A percentile compares a stretch with the other conserved stretches of the same genome.
phyloP scores from a whole-genome alignment of 1,139 yeast species.

The Scheffersomyces titani region DNA sequence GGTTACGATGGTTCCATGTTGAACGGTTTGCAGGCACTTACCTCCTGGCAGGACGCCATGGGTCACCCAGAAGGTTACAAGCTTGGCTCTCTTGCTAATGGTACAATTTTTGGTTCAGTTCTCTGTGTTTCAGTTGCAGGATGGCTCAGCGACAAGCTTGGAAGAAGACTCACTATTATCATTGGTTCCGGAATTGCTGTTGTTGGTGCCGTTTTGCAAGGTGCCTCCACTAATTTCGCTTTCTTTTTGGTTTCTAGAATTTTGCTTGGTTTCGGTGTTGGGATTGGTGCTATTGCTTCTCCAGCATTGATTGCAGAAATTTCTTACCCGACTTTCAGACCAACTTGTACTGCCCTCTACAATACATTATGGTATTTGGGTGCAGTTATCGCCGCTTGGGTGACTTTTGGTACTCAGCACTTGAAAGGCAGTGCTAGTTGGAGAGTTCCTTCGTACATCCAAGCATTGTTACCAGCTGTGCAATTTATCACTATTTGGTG shows the following conservation, averaged over 20 bases:
- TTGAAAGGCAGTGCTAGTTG: slow-evolving; percentile 35
- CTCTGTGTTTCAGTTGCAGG: slow-evolving; percentile 23
- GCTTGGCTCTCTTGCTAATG: slow-evolving; percentile 47
- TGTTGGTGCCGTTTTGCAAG: slow-evolving; percentile 29
- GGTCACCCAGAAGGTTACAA: slow-evolving; percentile 42
- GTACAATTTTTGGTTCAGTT: slow-evolving; percentile 25
- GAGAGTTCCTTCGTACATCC: slow-evolving; percentile 51
- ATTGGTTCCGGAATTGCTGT: slow-evolving; percentile 27
- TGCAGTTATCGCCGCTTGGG: slow-evolving; percentile 56
- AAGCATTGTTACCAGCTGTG: slow-evolving; percentile 35
- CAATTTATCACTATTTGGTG: slow-evolving; percentile 28
- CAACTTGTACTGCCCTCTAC: slow-evolving; percentile 2
- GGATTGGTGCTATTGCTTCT: slow-evolving; percentile 2
- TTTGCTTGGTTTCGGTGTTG: slow-evolving; percentile 5
- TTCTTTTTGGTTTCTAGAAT: slow-evolving; percentile 4
- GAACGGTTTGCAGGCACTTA: slow-evolving; percentile 51
- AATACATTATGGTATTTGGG: slow-evolving; percentile 7
- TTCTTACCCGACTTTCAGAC: slow-evolving; percentile 4
- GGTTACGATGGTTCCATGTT: slow-evolving; percentile 57
- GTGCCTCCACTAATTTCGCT: slow-evolving; percentile 4
- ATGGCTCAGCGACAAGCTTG: slow-evolving; percentile 26
- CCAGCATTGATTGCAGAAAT: slow-evolving; percentile 6
- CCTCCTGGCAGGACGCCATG: slow-evolving; percentile 35
- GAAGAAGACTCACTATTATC: slow-evolving; percentile 33
- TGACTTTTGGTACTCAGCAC: slow-evolving; percentile 49